Percentiles rank a stretch among this genome's conserved stretches.
These are phyloP conservation scores for Nakataea oryzae DNA, from an alignment of 2,329 filamentous ascomycete genomes.

Conservation along the genomic window DNA sequence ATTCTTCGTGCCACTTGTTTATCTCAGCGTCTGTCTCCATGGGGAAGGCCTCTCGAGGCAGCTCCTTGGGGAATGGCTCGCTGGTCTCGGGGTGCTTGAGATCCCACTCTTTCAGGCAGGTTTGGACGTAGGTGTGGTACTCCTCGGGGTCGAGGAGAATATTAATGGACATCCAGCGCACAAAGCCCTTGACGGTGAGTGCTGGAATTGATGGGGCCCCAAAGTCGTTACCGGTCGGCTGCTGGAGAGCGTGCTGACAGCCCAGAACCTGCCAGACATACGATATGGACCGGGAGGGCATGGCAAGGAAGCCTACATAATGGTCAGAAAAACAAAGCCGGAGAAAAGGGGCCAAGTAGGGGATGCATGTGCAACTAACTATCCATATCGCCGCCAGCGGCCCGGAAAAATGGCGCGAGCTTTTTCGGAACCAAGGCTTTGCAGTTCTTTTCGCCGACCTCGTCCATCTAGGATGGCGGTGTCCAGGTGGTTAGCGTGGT, in stretches of 20 bases:
- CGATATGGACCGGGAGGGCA: slow-evolving; percentile 64
- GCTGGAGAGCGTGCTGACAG: slow-evolving; percentile 78
- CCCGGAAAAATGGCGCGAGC: slow-evolving; percentile 66
- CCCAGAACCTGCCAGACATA: slow-evolving; percentile 89
- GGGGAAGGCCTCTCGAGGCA: slow-evolving; percentile 58
- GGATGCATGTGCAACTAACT: slow-evolving; percentile 23
- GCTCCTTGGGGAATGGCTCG: slow-evolving; percentile 50
- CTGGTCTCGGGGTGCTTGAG: slow-evolving; percentile 67
- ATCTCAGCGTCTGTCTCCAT: slow-evolving; percentile 66
- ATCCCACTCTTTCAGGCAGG: slow-evolving; percentile 66
- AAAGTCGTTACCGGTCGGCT: slow-evolving; percentile 65
- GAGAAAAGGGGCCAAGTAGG: background rate
- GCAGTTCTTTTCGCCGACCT: slow-evolving; percentile 47
- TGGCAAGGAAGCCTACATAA: slow-evolving; percentile 57
- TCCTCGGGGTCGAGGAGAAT: slow-evolving; percentile 79
- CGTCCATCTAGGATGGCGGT: slow-evolving; percentile 32
- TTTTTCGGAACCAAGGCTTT: slow-evolving; percentile 53
- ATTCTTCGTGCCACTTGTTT: slow-evolving; percentile 73
- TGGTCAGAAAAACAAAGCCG: background rate
- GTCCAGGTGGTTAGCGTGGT: background rate
- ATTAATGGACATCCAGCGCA: slow-evolving; percentile 89
- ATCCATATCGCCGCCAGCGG: slow-evolving; percentile 67
- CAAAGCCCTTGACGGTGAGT: slow-evolving; percentile 74
- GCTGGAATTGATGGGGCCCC: slow-evolving; percentile 69
- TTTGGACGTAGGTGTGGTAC: slow-evolving; percentile 75